Base-by-base conservation (phyloP, 2,329 filamentous ascomycete genomes). In the Cadophora sp. region DNA sequence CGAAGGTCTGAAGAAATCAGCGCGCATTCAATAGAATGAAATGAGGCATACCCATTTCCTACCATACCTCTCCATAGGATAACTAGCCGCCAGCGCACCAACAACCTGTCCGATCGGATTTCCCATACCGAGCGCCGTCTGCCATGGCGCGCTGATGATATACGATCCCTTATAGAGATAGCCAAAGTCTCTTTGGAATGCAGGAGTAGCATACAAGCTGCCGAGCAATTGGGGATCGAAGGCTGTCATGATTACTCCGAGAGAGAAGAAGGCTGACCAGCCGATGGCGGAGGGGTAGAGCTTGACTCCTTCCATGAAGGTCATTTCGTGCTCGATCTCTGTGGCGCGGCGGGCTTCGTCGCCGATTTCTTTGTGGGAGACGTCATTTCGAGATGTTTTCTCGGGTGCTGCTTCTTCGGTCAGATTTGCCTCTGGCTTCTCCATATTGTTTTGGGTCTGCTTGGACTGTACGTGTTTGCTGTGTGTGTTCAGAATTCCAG, bases 191-290 rank as follows among this genome's bases (percentile, higher is more conserved):
- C 77, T 76, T 46, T 80, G 77, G 68, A 83, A 83, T 0, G 78
- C 72, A 1, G 75, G 72, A 1, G 82, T 79, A 0, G 78, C 76
- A 56, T 81, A 79, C 76, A 82, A 79, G 60, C 77, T 80, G 0
- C 81, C 81, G 68, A 82, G 81, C 67, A 83, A 77, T 65, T 82
- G 81, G 27, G 81, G 79, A 73, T 83, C 81, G 40, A 82, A 82
- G 0, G 80, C 81, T 78, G 80, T 77, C 86, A 89, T 89, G 71
- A 89, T 85, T 29, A 89, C 83, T 4, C 86, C 86, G 2, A 88
- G 79, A 7, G 84, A 87, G 70, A 90, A 87, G 73, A 87, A 88
- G 50, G 83, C 80, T 12, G 85, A 87, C 87, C 87, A 90, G 26
- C 63, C 48, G 29, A 65, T 59, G 2, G 67, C 67, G n/a, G 50